Conservation (phyloP, 768 basidiomycete genomes). For the Strobilomyces dryophilus region DNA sequence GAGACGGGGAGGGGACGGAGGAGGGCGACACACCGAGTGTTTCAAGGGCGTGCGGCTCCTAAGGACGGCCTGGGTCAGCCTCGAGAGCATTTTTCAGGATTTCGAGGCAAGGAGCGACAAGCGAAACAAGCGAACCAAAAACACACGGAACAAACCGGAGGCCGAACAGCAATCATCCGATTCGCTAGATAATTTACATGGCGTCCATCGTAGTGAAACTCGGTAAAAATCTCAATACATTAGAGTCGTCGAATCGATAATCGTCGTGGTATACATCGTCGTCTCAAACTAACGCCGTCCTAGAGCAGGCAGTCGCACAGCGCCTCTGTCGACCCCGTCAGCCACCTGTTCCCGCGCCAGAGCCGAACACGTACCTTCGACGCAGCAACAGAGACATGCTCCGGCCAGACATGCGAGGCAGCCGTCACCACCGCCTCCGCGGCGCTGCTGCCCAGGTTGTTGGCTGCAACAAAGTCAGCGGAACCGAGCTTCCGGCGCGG, state of each 20-base stretch:
- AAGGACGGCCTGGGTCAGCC: constrained; percentile 72
- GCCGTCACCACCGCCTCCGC: constrained; percentile 28
- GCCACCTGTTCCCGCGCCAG: constrained; percentile 25
- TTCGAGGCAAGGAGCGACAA: constrained; percentile 38
- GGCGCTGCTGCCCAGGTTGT: constrained; percentile 36
- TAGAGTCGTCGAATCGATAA: constrained; percentile 10
- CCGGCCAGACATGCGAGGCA: constrained; percentile 48
- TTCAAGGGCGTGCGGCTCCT: constrained; percentile 49
- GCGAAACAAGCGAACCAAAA: constrained; percentile 43
- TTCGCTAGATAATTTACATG: constrained; percentile 29
- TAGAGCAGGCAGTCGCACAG: constrained; percentile 70
- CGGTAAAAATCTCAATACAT: constrained; percentile 14
- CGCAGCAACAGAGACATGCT: constrained; percentile 46
- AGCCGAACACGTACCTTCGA: constrained; percentile 38
- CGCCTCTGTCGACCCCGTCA: constrained; percentile 41
- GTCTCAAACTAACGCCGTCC: constrained; percentile 5
- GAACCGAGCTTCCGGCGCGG: not conserved
- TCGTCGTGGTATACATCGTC: constrained; percentile 13
- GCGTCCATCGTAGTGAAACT: constrained; percentile 11
- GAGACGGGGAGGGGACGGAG: not conserved
- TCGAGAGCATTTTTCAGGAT: constrained; percentile 73
- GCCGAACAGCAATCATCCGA: constrained; percentile 21
- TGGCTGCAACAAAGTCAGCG: constrained; percentile 30
- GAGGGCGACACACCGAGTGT: constrained; percentile 42
- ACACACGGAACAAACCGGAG: constrained; percentile 40